Evolutionary conservation across 2,329 filamentous ascomycete genomes (phyloP).

Genomic region (Cercospora zeina): DNA sequence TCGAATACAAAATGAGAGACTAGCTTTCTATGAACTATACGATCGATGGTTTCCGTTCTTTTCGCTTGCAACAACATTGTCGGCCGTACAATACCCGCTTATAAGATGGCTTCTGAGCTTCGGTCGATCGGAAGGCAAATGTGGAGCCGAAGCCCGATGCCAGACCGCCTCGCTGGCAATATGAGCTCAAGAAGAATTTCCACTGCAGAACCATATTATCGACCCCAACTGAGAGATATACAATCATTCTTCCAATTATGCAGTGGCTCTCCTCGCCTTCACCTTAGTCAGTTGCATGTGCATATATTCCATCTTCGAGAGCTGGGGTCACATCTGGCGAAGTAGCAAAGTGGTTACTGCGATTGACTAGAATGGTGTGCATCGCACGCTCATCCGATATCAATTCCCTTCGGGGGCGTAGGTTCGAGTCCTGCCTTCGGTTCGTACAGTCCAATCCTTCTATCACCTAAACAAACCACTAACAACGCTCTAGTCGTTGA

Average conservation of each 20-base stretch:
- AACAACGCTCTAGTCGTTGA: no score
- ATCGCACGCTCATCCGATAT: neutral
- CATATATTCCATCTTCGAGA: no score
- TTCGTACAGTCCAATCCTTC: no score
- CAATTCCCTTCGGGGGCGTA: slow-evolving; percentile 39
- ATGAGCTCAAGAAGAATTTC: neutral
- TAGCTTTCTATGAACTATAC: neutral
- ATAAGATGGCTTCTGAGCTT: neutral
- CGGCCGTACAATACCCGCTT: neutral
- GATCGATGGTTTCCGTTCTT: neutral
- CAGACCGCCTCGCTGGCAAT: neutral
- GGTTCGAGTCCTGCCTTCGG: slow-evolving; percentile 33
- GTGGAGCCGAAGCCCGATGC: neutral
- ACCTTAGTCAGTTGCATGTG: no score
- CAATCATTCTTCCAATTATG: neutral
- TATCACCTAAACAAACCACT: no score
- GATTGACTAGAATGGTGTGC: slow-evolving; percentile 38
- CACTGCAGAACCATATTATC: neutral
- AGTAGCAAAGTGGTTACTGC: slow-evolving; percentile 37
- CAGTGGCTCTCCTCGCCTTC: no score
- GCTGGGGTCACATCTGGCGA: no score
- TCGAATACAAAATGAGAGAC: neutral
- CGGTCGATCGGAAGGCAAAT: neutral
- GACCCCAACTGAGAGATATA: neutral
- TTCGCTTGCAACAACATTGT: neutral